Base-by-base conservation (phyloP, 768 basidiomycete genomes). In the Suillus subaureus region DNA sequence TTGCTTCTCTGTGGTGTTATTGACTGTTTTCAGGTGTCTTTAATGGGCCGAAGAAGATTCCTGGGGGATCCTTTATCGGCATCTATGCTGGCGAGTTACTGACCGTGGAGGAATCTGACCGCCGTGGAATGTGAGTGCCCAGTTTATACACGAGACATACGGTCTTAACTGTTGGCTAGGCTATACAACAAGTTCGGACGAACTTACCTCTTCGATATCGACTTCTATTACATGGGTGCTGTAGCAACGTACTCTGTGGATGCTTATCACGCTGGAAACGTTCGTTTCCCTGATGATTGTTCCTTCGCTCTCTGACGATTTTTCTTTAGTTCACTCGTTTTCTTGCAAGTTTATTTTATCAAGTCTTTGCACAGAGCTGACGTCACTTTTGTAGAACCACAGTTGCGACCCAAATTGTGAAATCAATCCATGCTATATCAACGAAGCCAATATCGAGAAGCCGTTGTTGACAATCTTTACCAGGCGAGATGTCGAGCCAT, bases 201-300 rank as follows among this genome's bases (percentile, higher is more conserved):
- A 54, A 96, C 90, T 1, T 95, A 95, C 69, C 81, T 97, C 12
- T 93, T 96, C 69, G 87, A 94, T 68, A 69, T 94, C 37, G 95
- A 97, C 71, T 93, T 90, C 70, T 88, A 86, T 69, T 83, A 93
- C 71, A 77, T 95, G 43, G 82, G 79, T 49, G 33, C 78, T 45
- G 73, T 76, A 1, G 73, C 77, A 18, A 40, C 77, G 69, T 93
- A 88, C 67, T 81, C 82, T 16, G 88, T 96, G 3, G 95, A 97
- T 78, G 95, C 95, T 5, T 97, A 90, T 74, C 94, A 96, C 75
- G 89, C 85, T 23, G 92, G 92, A 13, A 94, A 94, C 75, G 92
- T 94, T 74, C 74, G 90, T 82, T 40, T 21, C 61, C 18, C 18
- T 56, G 15, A 64, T 60, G 16, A 43, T 58, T 16, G 35, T 31